phyloP scores from a whole-genome alignment of 352 stramenopile genomes.

The Phytophthora sansomeana region DNA sequence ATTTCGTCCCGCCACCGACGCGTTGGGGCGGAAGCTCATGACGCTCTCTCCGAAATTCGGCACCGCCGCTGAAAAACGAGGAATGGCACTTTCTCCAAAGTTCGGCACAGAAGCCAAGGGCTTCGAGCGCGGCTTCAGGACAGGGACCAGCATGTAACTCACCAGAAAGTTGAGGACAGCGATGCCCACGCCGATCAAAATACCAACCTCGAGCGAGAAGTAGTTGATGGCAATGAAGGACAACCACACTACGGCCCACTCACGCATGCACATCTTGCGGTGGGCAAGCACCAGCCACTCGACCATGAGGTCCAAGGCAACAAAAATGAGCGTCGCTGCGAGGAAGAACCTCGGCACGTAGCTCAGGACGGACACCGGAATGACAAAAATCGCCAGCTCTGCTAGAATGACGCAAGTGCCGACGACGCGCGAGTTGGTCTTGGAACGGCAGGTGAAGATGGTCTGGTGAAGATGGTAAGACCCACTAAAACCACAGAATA shows the following conservation, averaged over 20 bases:
- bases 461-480: constrained; percentile 99
- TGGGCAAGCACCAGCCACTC: constrained; percentile 94
- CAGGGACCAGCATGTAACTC: constrained; percentile 67
- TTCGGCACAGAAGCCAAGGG: constrained; percentile 46
- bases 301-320: constrained; percentile 96
- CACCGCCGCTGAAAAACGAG: constrained; percentile 60
- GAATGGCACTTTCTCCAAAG: constrained; percentile 49
- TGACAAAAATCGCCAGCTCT: constrained; percentile 85
- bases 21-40: constrained; percentile 21
- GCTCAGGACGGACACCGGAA: constrained; percentile 93
- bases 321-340: constrained; percentile 95
- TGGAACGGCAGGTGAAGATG: constrained; percentile 96
- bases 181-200: constrained; percentile 91
- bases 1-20: constrained; percentile 45
- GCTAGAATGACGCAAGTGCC: constrained; percentile 87
- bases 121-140: constrained; percentile 56
- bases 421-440: constrained; percentile 89
- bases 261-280: constrained; percentile 76
- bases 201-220: constrained; percentile 95
- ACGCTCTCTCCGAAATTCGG: constrained; percentile 35
- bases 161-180: constrained; percentile 86
- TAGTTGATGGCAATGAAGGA: constrained; percentile 95
- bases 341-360: constrained; percentile 98
- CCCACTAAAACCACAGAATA: constrained; percentile 97
- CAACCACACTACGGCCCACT: constrained; percentile 92